These are phyloP conservation scores for Penicillium desertorum DNA, from an alignment of 495 filamentous ascomycete genomes.

Conservation along the genomic window DNA sequence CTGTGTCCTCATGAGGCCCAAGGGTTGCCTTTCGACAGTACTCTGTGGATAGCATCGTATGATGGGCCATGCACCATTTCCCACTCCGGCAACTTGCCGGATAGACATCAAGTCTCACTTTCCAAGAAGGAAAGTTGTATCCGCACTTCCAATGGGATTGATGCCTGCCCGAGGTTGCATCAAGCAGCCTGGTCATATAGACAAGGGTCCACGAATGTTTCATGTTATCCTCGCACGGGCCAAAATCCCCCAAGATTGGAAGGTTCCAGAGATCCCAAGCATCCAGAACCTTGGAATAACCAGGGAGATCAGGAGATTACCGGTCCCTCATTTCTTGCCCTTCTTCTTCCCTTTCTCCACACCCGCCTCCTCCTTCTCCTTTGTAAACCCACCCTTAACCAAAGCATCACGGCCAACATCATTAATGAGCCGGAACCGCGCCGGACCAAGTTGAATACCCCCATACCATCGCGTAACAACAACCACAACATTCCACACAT, in stretches of 20 bases:
- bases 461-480: conserved; percentile 98
- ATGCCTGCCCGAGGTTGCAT: conserved; percentile 13
- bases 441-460: conserved; percentile 80
- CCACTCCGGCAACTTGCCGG: neutral
- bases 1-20: neutral
- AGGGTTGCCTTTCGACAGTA: neutral
- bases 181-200: conserved; percentile 3
- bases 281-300: neutral
- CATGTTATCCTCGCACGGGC: neutral
- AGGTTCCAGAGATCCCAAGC: neutral
- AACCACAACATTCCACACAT: conserved; percentile 86
- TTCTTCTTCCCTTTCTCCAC: conserved; percentile 56
- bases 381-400: conserved; percentile 70
- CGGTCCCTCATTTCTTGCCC: conserved; percentile 53
- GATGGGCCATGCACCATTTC: neutral
- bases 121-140: conserved; percentile 1
- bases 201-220: neutral
- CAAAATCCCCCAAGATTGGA: neutral
- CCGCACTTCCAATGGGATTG: neutral
- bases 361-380: conserved; percentile 36
- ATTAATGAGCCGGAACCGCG: conserved; percentile 88
- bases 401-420: conserved; percentile 80
- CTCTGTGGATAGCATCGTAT: neutral
- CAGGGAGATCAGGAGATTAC: neutral
- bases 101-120: neutral